These are phyloP conservation scores for Fremontodendron californicum DNA, from an alignment of 345 rosid species.

Conservation along the genomic window DNA sequence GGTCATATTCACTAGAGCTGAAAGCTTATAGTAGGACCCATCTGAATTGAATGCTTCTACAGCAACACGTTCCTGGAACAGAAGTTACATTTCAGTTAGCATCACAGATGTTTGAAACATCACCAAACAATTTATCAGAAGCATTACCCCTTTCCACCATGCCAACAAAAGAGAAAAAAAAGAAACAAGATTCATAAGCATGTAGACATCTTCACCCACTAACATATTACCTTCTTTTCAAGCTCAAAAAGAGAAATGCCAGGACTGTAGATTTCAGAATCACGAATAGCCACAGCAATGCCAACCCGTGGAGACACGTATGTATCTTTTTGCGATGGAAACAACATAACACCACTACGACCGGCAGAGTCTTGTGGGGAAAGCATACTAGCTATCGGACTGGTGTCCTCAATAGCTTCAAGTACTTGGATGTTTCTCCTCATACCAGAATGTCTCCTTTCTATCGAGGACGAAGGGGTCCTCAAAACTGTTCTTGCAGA, in stretches of 20 bases:
- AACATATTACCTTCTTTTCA: constrained; percentile 75
- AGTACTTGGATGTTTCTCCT: constrained; percentile 70
- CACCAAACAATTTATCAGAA: constrained; percentile 14
- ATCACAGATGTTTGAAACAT: background rate
- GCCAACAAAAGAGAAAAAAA: constrained; percentile 1
- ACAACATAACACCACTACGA: constrained; percentile 60
- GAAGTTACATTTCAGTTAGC: constrained; percentile 13
- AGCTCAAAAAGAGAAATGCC: constrained; percentile 95
- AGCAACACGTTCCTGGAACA: constrained; percentile 84
- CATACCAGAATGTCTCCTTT: constrained; percentile 41
- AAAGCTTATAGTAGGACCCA: constrained; percentile 80
- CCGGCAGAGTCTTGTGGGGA: constrained; percentile 89
- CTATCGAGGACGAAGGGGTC: constrained; percentile 51
- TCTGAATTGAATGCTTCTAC: constrained; percentile 76
- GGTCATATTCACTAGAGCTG: constrained; percentile 79
- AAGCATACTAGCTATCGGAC: constrained; percentile 90
- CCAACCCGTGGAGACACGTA: constrained; percentile 72
- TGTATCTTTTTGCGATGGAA: constrained; percentile 81
- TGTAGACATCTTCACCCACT: background rate
- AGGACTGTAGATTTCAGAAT: constrained; percentile 75
- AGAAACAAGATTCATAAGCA: constrained; percentile 5
- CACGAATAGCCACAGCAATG: constrained; percentile 72
- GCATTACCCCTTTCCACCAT: background rate
- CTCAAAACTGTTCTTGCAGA: constrained; percentile 53
- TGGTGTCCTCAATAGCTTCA: constrained; percentile 83